Evolutionary conservation across 2,329 filamentous ascomycete species (phyloP).

Genomic region (Apiospora aurea): DNA sequence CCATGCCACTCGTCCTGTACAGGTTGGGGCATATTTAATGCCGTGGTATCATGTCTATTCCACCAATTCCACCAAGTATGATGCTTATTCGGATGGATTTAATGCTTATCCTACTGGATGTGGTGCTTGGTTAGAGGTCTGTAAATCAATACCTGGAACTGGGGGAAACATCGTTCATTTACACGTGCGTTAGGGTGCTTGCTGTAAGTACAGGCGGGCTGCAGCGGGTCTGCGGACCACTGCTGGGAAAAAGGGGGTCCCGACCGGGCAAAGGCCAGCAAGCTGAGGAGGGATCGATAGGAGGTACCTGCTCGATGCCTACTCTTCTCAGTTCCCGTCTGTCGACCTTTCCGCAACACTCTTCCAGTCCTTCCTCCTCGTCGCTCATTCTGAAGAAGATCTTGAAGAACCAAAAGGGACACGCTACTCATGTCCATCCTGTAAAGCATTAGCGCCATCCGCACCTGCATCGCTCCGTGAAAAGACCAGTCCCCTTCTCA

Average conservation of each 20-base stretch:
- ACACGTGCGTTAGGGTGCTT: not conserved
- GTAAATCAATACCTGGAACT: not conserved
- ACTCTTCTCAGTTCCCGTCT: no score
- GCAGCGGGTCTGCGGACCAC: not conserved
- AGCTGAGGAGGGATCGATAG: not conserved
- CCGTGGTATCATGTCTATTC: no score
- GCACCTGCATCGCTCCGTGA: not conserved
- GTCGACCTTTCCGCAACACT: not conserved
- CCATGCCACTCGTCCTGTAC: no score
- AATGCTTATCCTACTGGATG: no score
- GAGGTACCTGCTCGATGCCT: not conserved
- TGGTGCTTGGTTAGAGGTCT: no score
- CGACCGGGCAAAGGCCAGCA: not conserved
- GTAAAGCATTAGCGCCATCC: slow-evolving; percentile 5
- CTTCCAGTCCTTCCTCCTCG: not conserved
- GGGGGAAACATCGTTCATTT: not conserved
- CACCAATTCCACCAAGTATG: no score
- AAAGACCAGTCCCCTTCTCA: not conserved
- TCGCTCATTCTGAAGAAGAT: not conserved
- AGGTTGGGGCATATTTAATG: no score
- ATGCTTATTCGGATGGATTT: no score
- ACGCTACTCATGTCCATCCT: slow-evolving; percentile 10
- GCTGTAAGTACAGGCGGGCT: not conserved
- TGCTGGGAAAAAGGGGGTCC: not conserved
- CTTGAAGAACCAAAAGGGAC: not conserved